Evolutionary conservation across 192 early-diverging fungal genomes (phyloP).

Genomic region (Linderina pennispora): DNA sequence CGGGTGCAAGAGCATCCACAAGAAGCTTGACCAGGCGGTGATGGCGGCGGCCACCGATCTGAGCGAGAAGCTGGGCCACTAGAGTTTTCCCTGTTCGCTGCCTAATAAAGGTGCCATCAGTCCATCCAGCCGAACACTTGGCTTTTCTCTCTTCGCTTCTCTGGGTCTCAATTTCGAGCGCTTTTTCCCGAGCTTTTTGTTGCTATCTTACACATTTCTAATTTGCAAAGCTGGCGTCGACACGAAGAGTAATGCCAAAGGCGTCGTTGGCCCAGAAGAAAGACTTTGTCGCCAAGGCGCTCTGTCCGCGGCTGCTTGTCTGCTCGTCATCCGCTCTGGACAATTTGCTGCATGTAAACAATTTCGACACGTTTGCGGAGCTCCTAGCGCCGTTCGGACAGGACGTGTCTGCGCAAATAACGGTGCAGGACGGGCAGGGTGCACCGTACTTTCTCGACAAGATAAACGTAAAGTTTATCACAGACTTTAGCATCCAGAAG

Average conservation of each 20-base stretch:
- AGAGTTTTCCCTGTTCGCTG: too few relatives aligned
- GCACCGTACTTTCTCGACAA: conserved; percentile 45
- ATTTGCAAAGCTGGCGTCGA: conserved; percentile 22
- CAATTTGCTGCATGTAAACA: conserved; percentile 26
- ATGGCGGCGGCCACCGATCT: conserved; percentile 38
- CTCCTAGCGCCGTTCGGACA: conserved; percentile 44
- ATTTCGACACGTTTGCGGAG: conserved; percentile 34
- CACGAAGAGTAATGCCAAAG: conserved; percentile 42
- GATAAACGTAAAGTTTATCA: conserved; percentile 32
- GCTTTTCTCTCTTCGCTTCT: not conserved
- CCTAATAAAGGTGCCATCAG: too few relatives aligned
- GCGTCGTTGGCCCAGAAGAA: conserved; percentile 33
- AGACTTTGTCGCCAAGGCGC: conserved; percentile 42
- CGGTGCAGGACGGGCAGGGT: conserved; percentile 47
- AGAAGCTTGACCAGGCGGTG: conserved; percentile 43
- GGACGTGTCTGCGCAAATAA: conserved; percentile 43
- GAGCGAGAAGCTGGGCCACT: conserved; percentile 34
- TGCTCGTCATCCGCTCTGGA: conserved; percentile 17
- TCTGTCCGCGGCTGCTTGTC: conserved; percentile 44
- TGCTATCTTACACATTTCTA: not conserved
- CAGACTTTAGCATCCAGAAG: conserved; percentile 25
- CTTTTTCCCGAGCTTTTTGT: not conserved
- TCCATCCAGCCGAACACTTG: not conserved
- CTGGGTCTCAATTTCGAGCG: not conserved
- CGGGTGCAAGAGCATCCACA: conserved; percentile 48